Conservation (phyloP, 306 rosid genomes). For the Glycine soja region DNA sequence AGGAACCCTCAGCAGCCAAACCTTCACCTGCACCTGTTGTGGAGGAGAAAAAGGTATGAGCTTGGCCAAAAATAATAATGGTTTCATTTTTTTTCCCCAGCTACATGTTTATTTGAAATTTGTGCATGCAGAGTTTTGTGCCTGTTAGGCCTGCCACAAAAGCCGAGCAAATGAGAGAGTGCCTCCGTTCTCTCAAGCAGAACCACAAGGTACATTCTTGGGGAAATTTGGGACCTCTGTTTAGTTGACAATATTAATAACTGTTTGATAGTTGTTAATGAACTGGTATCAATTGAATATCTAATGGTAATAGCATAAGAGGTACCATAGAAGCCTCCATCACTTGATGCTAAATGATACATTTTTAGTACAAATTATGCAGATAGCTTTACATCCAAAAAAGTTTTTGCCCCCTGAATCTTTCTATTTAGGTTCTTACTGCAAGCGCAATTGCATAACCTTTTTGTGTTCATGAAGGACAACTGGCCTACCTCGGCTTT, state of each 20-base stretch:
- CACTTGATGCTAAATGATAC: too few species aligned
- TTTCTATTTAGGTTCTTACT: too few species aligned
- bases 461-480: too few species aligned
- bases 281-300: too few species aligned
- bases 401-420: too few species aligned
- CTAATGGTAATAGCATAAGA: too few species aligned
- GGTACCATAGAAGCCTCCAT: too few species aligned
- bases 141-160: constrained; percentile 89
- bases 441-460: too few species aligned
- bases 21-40: constrained; percentile 79
- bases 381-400: too few species aligned
- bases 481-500: too few species aligned
- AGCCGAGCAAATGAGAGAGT: constrained; percentile 93
- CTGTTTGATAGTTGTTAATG: not conserved
- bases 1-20: constrained; percentile 75
- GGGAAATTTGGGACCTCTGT: constrained; percentile 13
- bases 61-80: constrained; percentile 33
- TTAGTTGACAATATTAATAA: constrained; percentile 26
- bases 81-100: not conserved
- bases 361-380: too few species aligned
- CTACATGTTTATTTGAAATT: constrained; percentile 47
- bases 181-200: constrained; percentile 90
- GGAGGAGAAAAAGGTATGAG: constrained; percentile 84
- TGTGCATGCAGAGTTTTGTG: constrained; percentile 64
- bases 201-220: constrained; percentile 79